phyloP scores from a whole-genome alignment of 108 stramenopile species.

The Conticribra weissflogii region DNA sequence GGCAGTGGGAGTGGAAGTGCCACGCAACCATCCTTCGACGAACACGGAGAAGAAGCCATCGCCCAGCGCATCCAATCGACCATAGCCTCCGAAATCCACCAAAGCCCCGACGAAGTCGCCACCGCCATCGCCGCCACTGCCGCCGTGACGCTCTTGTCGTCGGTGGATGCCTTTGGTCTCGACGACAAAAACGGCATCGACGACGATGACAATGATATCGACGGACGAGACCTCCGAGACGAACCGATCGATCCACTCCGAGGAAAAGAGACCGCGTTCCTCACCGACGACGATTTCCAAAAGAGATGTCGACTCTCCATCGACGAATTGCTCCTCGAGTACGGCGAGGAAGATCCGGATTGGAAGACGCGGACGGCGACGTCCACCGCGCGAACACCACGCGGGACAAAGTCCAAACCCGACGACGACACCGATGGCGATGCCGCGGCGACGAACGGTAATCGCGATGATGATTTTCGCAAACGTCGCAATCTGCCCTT shows the following conservation, averaged over 20 bases:
- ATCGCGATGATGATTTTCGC: conserved; percentile 27
- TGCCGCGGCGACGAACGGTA: neutral
- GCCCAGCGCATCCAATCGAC: neutral
- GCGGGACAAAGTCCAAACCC: neutral
- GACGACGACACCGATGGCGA: neutral
- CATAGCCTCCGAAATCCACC: conserved; percentile 11
- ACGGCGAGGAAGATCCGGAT: conserved; percentile 75
- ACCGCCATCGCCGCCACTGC: conserved; percentile 52
- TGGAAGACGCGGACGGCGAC: conserved; percentile 52
- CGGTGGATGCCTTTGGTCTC: conserved; percentile 32
- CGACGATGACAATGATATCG: conserved; percentile 2
- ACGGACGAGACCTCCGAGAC: neutral
- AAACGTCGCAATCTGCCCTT: conserved; percentile 35
- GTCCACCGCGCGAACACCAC: neutral
- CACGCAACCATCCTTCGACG: neutral
- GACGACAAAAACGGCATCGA: neutral
- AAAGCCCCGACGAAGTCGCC: conserved; percentile 32
- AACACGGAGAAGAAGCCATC: conserved; percentile 10
- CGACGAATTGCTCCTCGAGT: conserved; percentile 66
- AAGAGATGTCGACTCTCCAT: conserved; percentile 32
- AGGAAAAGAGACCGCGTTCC: conserved; percentile 55
- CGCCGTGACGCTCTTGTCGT: conserved; percentile 46
- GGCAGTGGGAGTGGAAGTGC: neutral
- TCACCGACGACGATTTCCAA: conserved; percentile 29
- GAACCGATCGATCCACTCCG: neutral